Conservation (phyloP, 2,329 filamentous ascomycete genomes). For the Pseudogymnoascus sp. region DNA sequence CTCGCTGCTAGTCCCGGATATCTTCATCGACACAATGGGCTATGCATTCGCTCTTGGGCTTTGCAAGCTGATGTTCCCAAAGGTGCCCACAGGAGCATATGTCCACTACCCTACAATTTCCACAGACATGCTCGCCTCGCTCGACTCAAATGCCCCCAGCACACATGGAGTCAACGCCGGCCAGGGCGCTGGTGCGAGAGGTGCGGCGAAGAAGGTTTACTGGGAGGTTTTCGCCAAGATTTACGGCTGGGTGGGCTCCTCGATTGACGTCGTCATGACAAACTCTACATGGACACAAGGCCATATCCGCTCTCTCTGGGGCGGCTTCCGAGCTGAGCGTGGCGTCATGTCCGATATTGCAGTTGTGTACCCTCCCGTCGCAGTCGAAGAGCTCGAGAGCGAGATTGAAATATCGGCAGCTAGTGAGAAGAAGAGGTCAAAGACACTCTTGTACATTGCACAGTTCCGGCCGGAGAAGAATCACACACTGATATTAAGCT, state of each 20-base stretch:
- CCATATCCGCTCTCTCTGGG: conserved; percentile 78
- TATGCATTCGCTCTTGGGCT: conserved; percentile 87
- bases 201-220: conserved; percentile 68
- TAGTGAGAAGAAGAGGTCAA: conserved; percentile 63
- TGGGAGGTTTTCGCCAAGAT: conserved; percentile 78
- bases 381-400: conserved; percentile 73
- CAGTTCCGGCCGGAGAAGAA: conserved; percentile 98
- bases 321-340: conserved; percentile 41
- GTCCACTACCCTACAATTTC: conserved; percentile 98
- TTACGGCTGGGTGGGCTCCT: conserved; percentile 75
- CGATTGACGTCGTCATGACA: conserved; percentile 91
- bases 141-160: conserved; percentile 52
- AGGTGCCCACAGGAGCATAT: conserved; percentile 80
- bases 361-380: conserved; percentile 86
- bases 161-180: conserved; percentile 69
- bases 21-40: conserved; percentile 97
- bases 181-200: conserved; percentile 63
- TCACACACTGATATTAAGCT: conserved; percentile 74
- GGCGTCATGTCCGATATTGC: conserved; percentile 48
- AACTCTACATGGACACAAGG: conserved; percentile 91
- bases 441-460: conserved; percentile 80
- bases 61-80: conserved; percentile 71
- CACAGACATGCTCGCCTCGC: conserved; percentile 87
- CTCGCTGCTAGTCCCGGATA: conserved; percentile 80
- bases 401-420: conserved; percentile 63